Evolutionary conservation across 768 basidiomycete species (phyloP).

Genomic region (Rhizopogon vulgaris): DNA sequence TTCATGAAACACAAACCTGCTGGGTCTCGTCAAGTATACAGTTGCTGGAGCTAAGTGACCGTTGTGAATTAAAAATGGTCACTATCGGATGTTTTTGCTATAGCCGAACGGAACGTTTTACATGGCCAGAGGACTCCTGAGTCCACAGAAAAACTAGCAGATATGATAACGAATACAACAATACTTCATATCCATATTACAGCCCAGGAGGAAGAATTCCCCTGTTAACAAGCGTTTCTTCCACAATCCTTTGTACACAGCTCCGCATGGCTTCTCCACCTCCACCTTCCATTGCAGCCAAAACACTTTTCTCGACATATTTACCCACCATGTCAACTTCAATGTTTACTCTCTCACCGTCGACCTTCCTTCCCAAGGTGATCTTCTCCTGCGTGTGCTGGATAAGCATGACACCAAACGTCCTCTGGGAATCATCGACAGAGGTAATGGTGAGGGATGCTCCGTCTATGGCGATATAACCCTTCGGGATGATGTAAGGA

Average conservation of each 20-base stretch:
- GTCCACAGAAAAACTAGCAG: not conserved
- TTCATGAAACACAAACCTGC: constrained; percentile 13
- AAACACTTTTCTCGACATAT: constrained; percentile 81
- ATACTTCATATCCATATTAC: too few species aligned
- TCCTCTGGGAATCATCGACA: constrained; percentile 56
- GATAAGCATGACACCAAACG: constrained; percentile 92
- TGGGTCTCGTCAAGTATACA: not conserved
- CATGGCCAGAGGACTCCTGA: too few species aligned
- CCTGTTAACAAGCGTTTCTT: constrained; percentile 45
- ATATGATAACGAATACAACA: not conserved
- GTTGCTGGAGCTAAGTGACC: not conserved
- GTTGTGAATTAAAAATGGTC: not conserved
- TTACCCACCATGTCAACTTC: constrained; percentile 96
- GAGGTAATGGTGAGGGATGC: constrained; percentile 86
- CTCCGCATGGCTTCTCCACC: constrained; percentile 41
- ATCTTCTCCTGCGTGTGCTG: constrained; percentile 89
- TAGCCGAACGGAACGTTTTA: too few species aligned
- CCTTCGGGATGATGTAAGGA: constrained; percentile 86
- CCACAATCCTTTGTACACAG: constrained; percentile 54
- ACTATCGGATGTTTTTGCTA: not conserved
- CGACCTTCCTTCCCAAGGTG: constrained; percentile 64
- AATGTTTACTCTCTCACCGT: constrained; percentile 85
- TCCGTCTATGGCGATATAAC: constrained; percentile 92
- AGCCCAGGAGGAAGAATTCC: constrained; percentile 30
- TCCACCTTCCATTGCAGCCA: constrained; percentile 54